Evolutionary conservation across 164 flowering plant genomes (phyloP), one percentile per base, ranked within the genome.

Genomic region (Santalum album): DNA sequence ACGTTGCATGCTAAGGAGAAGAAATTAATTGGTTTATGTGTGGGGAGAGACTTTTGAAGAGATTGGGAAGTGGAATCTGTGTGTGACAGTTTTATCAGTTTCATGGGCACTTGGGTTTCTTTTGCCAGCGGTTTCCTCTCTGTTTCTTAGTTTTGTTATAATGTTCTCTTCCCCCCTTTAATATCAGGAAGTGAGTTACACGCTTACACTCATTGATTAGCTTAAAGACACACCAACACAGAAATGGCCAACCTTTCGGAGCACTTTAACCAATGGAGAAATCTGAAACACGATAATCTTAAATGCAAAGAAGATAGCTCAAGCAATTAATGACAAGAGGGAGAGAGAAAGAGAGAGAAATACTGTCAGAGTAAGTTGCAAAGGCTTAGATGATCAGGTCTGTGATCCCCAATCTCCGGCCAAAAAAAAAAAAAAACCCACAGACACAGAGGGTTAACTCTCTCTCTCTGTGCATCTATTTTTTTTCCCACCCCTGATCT

Each of bases 11-110:
- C 22, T 43, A 25, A 48, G 63, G 65, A 49, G 23, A 70, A 63
- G 65, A 62, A 62, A 70, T 75, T 72, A 69, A 71, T 71, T 70
- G 78, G 77, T 63, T 65, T 64, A 53, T 54, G 38, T 1, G 36
- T 29, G 38, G 51, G 64, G 53, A 36, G 15, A 12, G 16, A 15
- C 12, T 9, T 7, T 54, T 58, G 54, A 51, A 20, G 15, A 62
- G 19, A 64, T 64, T 67, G 71, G 73, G 64, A 69, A 65, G 39
- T 54, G 74, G 69, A 63, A 61, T 48, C 48, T 56, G 49, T 44
- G 21, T 51, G 45, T 52, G 59, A 26, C 61, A 32, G 10, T 53
- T 42, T 53, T 59, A 56, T 61, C 40, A 23, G 55, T 61, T 58
- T 64, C 58, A 54, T 65, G 63, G 56, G 53, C 62, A 20, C 49